phyloP scores from a whole-genome alignment of 345 rosid species.

The Adansonia digitata region DNA sequence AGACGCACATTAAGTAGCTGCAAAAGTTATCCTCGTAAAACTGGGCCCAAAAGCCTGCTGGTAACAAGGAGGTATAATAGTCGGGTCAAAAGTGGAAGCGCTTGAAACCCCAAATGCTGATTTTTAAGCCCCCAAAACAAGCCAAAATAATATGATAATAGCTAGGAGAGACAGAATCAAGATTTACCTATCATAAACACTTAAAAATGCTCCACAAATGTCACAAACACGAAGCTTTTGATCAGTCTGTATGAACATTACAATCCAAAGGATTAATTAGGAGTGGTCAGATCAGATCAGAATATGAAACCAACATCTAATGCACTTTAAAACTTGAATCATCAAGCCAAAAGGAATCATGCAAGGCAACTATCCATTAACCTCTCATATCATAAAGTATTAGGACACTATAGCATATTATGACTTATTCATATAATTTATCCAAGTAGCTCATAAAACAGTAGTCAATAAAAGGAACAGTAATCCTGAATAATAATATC shows the following conservation, averaged over 20 bases:
- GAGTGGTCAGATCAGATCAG: not conserved
- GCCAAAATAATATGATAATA: slow-evolving; percentile 15
- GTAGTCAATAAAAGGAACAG: not conserved
- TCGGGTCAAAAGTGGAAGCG: slow-evolving; percentile 87
- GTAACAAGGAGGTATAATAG: slow-evolving; percentile 80
- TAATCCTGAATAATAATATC: not conserved
- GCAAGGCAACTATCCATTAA: not conserved
- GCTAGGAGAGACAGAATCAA: slow-evolving; percentile 15
- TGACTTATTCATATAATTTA: not conserved
- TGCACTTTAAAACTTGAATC: not conserved
- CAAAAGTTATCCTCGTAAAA: slow-evolving; percentile 99
- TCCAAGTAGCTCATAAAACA: not conserved
- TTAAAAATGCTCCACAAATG: slow-evolving; percentile 99
- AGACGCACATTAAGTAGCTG: slow-evolving; percentile 99
- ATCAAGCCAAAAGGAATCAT: not conserved
- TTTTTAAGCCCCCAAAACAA: slow-evolving; percentile 37
- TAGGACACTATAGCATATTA: not conserved
- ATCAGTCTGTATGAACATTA: slow-evolving; percentile 62
- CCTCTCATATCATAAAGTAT: not conserved
- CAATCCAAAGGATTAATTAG: not conserved
- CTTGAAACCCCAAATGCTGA: slow-evolving; percentile 73
- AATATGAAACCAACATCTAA: not conserved
- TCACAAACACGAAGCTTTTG: slow-evolving; percentile 99
- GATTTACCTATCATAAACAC: slow-evolving; percentile 92
- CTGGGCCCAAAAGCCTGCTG: slow-evolving; percentile 99